These are phyloP conservation scores for Xylariomycetidae sp. DNA, from an alignment of 2,329 filamentous ascomycete genomes.

Conservation along the genomic window DNA sequence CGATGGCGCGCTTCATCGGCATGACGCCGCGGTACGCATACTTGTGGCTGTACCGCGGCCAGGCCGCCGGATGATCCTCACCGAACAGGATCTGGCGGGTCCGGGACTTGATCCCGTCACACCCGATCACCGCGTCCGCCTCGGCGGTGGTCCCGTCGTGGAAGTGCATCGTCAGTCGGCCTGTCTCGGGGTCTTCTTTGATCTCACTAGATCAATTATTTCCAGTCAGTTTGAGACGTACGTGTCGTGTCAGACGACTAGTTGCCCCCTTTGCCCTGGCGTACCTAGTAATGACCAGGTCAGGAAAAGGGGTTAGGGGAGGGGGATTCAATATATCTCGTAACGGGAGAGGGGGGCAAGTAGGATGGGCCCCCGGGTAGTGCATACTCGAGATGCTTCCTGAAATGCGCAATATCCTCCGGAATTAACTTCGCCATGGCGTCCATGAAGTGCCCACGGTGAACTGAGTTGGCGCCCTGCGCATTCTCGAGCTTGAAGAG, in stretches of 20 bases:
- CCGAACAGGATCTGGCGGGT: slow-evolving; percentile 46
- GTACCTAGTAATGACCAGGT: no score
- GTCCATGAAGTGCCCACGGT: slow-evolving; percentile 30
- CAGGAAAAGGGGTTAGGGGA: no score
- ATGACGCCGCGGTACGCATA: slow-evolving; percentile 39
- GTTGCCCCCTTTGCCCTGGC: no score
- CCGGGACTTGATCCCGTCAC: slow-evolving; percentile 58
- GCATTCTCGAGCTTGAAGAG: slow-evolving; percentile 2
- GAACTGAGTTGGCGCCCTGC: slow-evolving; percentile 5
- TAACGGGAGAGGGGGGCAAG: no score
- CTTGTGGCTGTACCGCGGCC: slow-evolving; percentile 28
- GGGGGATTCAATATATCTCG: no score
- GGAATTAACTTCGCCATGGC: slow-evolving; percentile 31
- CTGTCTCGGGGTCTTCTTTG: slow-evolving; percentile 4
- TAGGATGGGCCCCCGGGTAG: no score
- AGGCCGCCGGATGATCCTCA: slow-evolving; percentile 20
- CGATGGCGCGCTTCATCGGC: slow-evolving; percentile 45
- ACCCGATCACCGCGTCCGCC: slow-evolving; percentile 44
- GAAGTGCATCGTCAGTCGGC: slow-evolving; percentile 18
- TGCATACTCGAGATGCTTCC: slow-evolving; percentile 26
- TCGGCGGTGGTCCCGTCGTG: slow-evolving; percentile 28
- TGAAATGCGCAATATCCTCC: slow-evolving; percentile 19
- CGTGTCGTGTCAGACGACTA: no score
- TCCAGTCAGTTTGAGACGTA: no score
- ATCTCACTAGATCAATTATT: no score